Evolutionary conservation across 2,329 filamentous ascomycete genomes (phyloP).

Genomic region (Chaetomiaceae sp.): DNA sequence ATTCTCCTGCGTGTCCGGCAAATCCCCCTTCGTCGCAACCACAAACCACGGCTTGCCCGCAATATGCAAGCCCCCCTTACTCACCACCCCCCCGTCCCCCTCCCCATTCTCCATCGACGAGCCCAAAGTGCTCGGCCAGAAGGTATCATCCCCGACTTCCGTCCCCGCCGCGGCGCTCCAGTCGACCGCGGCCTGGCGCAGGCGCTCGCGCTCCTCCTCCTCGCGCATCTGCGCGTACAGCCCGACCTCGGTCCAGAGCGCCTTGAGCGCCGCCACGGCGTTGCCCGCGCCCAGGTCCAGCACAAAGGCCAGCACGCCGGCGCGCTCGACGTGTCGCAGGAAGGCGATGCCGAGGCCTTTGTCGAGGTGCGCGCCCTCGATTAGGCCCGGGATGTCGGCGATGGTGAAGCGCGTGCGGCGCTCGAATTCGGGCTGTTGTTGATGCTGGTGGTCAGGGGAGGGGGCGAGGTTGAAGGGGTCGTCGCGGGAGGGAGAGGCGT

Average conservation of each 20-base stretch:
- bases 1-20: slow-evolving; percentile 71
- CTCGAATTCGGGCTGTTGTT: slow-evolving; percentile 43
- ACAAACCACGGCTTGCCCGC: slow-evolving; percentile 97
- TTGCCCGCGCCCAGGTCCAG: slow-evolving; percentile 77
- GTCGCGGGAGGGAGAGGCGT: slow-evolving; percentile 33
- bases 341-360: slow-evolving; percentile 87
- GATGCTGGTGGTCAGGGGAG: too few relatives aligned
- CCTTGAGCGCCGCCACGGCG: slow-evolving; percentile 69
- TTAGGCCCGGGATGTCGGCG: slow-evolving; percentile 90
- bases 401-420: slow-evolving; percentile 79
- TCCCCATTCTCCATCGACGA: slow-evolving; percentile 29
- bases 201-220: slow-evolving; percentile 61
- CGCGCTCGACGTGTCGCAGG: slow-evolving; percentile 87
- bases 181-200: slow-evolving; percentile 50
- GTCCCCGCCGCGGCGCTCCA: slow-evolving; percentile 50
- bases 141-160: slow-evolving; percentile 16
- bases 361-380: slow-evolving; percentile 88
- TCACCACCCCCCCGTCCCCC: slow-evolving; percentile 28
- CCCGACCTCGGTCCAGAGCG: slow-evolving; percentile 84
- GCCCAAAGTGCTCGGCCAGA: slow-evolving; percentile 15
- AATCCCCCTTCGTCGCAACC: slow-evolving; percentile 85
- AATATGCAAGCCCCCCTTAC: slow-evolving; percentile 57
- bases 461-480: slow-evolving; percentile 27
- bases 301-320: slow-evolving; percentile 88
- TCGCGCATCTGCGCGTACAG: slow-evolving; percentile 77